A percentile compares a stretch with the other conserved stretches of the same genome.
Conservation (phyloP, 768 basidiomycete species). For the Lactarius vividus region DNA sequence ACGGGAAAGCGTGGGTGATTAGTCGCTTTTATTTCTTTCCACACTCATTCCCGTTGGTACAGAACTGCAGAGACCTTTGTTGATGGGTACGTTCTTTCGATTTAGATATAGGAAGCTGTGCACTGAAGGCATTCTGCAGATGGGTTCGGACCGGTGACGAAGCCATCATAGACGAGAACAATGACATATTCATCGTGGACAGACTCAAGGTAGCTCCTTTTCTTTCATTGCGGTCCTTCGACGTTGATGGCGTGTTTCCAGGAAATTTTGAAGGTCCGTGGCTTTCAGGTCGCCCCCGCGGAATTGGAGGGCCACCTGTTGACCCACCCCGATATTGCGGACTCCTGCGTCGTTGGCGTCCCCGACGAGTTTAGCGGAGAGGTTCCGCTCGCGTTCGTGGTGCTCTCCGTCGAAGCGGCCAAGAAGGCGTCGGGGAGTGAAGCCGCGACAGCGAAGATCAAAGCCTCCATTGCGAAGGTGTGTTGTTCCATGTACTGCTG, state of each 20-base stretch:
- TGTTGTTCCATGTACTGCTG: neutral
- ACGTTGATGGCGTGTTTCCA: conserved; percentile 32
- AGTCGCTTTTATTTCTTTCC: neutral
- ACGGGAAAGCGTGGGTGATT: conserved; percentile 53
- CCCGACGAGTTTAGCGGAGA: conserved; percentile 73
- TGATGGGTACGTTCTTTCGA: conserved; percentile 47
- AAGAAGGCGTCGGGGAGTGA: conserved; percentile 9
- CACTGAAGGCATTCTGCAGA: conserved; percentile 33
- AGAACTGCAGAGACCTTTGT: conserved; percentile 70
- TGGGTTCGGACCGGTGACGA: conserved; percentile 72
- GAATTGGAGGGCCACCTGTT: conserved; percentile 68
- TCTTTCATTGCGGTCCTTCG: neutral
- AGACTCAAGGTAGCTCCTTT: conserved; percentile 47
- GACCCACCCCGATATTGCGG: conserved; percentile 55
- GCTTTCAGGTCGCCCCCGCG: conserved; percentile 74
- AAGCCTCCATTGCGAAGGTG: conserved; percentile 23
- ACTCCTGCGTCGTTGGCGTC: conserved; percentile 62
- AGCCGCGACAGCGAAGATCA: conserved; percentile 15
- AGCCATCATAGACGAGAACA: conserved; percentile 51
- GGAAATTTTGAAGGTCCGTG: conserved; percentile 68
- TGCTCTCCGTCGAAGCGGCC: conserved; percentile 37
- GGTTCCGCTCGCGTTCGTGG: conserved; percentile 66
- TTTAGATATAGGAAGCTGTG: neutral
- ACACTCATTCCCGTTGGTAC: neutral
- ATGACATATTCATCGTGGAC: conserved; percentile 59